Evolutionary conservation across 2,329 filamentous ascomycete genomes (phyloP).

Genomic region (Nothopassalora personata): DNA sequence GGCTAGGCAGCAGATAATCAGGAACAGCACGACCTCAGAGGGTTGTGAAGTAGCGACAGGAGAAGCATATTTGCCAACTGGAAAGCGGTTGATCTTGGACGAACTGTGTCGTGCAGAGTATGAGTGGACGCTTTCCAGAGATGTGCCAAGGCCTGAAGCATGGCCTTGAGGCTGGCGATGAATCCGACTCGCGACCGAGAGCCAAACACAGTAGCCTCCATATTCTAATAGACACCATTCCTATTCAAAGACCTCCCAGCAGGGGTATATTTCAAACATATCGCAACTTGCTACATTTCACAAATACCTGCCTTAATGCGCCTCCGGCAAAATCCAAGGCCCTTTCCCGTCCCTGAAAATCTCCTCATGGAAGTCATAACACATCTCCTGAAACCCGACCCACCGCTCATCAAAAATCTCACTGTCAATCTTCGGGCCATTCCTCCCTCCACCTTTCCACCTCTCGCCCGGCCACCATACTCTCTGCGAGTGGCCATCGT

Average conservation of each 20-base stretch:
- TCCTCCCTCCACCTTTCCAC: slow-evolving; percentile 46
- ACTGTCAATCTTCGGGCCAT: slow-evolving; percentile 41
- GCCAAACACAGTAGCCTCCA: not conserved
- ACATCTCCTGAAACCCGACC: slow-evolving; percentile 42
- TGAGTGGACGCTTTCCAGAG: slow-evolving; percentile 19
- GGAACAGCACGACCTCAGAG: slow-evolving; percentile 8
- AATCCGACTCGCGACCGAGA: too few species aligned
- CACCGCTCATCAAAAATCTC: slow-evolving; percentile 39
- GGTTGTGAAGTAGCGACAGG: slow-evolving; percentile 25
- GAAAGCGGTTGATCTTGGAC: slow-evolving; percentile 29
- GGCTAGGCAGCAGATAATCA: slow-evolving; percentile 29
- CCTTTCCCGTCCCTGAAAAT: slow-evolving; percentile 45
- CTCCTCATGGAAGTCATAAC: slow-evolving; percentile 39
- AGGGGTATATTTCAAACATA: too few species aligned
- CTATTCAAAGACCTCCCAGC: too few species aligned
- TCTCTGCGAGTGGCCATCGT: slow-evolving; percentile 32
- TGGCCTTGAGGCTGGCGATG: slow-evolving; percentile 23
- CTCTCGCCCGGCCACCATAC: slow-evolving; percentile 42
- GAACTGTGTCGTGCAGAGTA: slow-evolving; percentile 18
- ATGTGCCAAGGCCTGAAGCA: slow-evolving; percentile 16
- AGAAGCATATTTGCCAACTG: slow-evolving; percentile 38
- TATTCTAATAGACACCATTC: not conserved
- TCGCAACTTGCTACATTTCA: not conserved
- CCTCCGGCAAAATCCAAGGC: slow-evolving; percentile 26
- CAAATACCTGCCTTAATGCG: slow-evolving; percentile 10